Conservation (phyloP, 108 stramenopile species). For the Skeletonema tropicum region DNA sequence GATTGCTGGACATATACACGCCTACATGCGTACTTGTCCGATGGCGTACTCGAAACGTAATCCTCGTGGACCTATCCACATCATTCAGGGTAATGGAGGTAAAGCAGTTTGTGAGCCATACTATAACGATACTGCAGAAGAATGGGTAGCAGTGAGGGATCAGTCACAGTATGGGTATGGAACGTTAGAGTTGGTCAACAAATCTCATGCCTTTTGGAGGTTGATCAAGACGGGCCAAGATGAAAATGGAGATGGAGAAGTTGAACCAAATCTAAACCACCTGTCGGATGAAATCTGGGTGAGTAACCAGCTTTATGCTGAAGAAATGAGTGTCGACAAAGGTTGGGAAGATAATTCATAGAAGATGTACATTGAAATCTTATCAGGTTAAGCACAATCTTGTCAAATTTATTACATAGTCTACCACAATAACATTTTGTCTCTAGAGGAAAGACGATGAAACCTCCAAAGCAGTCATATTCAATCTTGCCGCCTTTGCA, state of each 20-base stretch:
- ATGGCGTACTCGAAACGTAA: conserved; percentile 53
- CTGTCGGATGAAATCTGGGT: conserved; percentile 38
- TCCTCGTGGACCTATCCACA: conserved; percentile 74
- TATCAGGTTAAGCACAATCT: too few relatives aligned
- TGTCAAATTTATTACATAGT: too few relatives aligned
- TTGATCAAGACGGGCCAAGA: conserved; percentile 65
- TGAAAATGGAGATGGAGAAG: conserved; percentile 1
- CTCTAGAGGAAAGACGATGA: conserved; percentile 1
- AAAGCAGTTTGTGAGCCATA: conserved; percentile 75
- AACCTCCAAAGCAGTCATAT: background rate
- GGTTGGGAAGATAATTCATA: too few relatives aligned
- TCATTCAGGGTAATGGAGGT: conserved; percentile 95
- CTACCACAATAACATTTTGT: too few relatives aligned
- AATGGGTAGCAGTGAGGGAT: conserved; percentile 86
- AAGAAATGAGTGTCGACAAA: background rate
- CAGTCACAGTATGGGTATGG: conserved; percentile 90
- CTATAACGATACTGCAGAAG: conserved; percentile 61
- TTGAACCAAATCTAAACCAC: conserved; percentile 15
- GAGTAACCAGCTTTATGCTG: conserved; percentile 32
- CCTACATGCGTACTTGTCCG: conserved; percentile 79
- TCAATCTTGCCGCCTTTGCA: conserved; percentile 2
- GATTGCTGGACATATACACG: conserved; percentile 92
- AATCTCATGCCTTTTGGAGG: conserved; percentile 72
- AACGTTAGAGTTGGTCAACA: conserved; percentile 66
- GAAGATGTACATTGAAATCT: too few relatives aligned